phyloP scores from a whole-genome alignment of 345 rosid genomes.

The Anastatica hierochuntica region DNA sequence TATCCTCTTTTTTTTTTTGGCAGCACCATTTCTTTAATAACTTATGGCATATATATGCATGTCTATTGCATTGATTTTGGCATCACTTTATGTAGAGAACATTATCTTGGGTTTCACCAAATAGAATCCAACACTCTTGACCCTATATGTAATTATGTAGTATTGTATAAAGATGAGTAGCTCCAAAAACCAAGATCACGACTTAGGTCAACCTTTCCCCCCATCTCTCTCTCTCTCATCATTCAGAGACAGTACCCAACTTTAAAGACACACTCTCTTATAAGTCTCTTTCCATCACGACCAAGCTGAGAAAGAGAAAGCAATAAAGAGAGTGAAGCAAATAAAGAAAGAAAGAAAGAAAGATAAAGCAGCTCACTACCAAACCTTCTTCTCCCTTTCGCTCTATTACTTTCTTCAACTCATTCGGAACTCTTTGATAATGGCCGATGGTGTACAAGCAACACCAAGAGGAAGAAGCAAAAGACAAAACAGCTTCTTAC shows the following conservation, averaged over 20 bases:
- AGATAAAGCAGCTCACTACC: conserved; percentile 16
- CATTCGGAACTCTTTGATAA: no score
- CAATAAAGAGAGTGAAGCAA: conserved; percentile 18
- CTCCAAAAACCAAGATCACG: conserved; percentile 27
- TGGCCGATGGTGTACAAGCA: conserved; percentile 36
- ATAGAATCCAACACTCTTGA: conserved; percentile 25
- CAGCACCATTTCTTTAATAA: no score
- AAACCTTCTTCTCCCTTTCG: conserved; percentile 17
- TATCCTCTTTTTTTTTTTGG: no score
- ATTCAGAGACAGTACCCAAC: conserved; percentile 13
- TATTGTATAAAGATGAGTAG: neutral
- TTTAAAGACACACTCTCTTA: conserved; percentile 22
- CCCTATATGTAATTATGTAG: neutral
- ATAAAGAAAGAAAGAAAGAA: neutral
- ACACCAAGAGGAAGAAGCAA: conserved; percentile 31
- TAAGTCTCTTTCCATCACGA: conserved; percentile 19
- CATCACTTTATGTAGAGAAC: conserved; percentile 7
- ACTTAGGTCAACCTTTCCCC: conserved; percentile 26
- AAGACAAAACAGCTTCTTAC: conserved; percentile 29
- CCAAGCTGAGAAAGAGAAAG: conserved; percentile 23
- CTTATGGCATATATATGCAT: no score
- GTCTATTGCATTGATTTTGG: conserved; percentile 13
- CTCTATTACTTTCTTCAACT: no score
- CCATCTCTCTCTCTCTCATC: conserved; percentile 9
- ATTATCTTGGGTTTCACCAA: conserved; percentile 20